Evolutionary conservation across 805 yeast species (phyloP).

Genomic region (Starmerella floris): DNA sequence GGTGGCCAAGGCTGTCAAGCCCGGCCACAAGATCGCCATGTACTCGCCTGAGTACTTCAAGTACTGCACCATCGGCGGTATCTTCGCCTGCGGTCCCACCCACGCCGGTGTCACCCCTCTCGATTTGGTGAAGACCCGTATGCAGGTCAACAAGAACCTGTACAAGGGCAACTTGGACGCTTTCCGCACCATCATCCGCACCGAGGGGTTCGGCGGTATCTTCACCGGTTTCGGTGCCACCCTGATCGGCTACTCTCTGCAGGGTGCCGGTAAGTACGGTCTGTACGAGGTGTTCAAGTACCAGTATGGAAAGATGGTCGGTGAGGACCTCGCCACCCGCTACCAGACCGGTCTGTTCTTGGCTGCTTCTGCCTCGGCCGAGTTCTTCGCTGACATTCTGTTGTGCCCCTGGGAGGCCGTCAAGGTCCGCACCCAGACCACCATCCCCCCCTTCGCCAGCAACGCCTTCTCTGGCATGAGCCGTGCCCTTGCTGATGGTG

Average conservation of each 20-base stretch:
- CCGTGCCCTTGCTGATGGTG: conserved; percentile 54
- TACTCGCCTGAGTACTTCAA: conserved; percentile 51
- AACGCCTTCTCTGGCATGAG: conserved; percentile 52
- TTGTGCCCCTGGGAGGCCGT: conserved; percentile 93
- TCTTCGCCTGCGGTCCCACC: conserved; percentile 87
- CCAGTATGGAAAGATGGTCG: conserved; percentile 53
- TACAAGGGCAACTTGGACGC: conserved; percentile 72
- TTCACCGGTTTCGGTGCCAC: conserved; percentile 90
- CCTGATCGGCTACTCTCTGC: conserved; percentile 80
- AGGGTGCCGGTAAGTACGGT: conserved; percentile 97
- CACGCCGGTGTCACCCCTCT: conserved; percentile 88
- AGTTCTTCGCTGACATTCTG: conserved; percentile 77
- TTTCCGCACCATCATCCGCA: conserved; percentile 58
- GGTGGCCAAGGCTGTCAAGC: conserved; percentile 26
- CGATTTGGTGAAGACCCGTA: conserved; percentile 84
- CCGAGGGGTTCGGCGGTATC: conserved; percentile 62
- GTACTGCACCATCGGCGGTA: conserved; percentile 68
- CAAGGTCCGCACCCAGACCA: conserved; percentile 87
- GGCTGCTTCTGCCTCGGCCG: conserved; percentile 86
- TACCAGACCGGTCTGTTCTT: conserved; percentile 64
- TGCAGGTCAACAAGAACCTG: conserved; percentile 66
- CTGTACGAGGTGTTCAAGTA: conserved; percentile 85
- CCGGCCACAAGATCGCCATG: conserved; percentile 34
- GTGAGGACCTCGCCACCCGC: conserved; percentile 44
- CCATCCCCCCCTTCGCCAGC: conserved; percentile 70